A percentile compares a stretch with the other conserved stretches of the same genome.
These are phyloP conservation scores for Tephrocybe rancida DNA, from an alignment of 768 basidiomycete species.

Conservation along the genomic window DNA sequence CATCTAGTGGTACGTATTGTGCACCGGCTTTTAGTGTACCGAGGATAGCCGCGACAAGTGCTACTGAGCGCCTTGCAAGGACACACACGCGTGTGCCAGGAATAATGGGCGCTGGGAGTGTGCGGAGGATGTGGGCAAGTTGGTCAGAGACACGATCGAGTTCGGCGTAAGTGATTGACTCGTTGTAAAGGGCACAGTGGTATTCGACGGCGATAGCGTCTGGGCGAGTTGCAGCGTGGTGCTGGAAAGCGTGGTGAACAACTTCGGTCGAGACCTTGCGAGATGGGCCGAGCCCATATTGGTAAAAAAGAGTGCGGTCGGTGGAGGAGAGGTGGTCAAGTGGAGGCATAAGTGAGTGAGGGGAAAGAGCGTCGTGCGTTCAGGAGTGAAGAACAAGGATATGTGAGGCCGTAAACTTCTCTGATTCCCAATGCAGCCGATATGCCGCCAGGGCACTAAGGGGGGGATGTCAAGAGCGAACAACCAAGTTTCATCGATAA, in stretches of 20 bases:
- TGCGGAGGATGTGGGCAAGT: slow-evolving; percentile 45
- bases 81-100: slow-evolving; percentile 56
- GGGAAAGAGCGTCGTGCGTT: slow-evolving; percentile 1
- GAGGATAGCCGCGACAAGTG: slow-evolving; percentile 54
- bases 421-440: slow-evolving; percentile 1
- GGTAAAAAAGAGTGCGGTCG: slow-evolving; percentile 46
- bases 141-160: slow-evolving; percentile 51
- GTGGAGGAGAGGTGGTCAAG: slow-evolving; percentile 25
- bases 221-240: slow-evolving; percentile 43
- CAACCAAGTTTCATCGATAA: background rate
- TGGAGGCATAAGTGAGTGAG: slow-evolving; percentile 2
- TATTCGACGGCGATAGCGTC: slow-evolving; percentile 52
- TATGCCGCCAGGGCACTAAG: slow-evolving; percentile 9
- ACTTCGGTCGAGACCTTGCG: slow-evolving; percentile 42
- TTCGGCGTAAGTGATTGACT: slow-evolving; percentile 48
- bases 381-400: slow-evolving; percentile 3
- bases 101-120: slow-evolving; percentile 35
- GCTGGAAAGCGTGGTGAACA: slow-evolving; percentile 59
- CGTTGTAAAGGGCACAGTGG: slow-evolving; percentile 31
- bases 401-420: slow-evolving; percentile 7
- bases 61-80: slow-evolving; percentile 54
- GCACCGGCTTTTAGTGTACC: slow-evolving; percentile 59
- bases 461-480: background rate
- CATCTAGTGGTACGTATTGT: slow-evolving; percentile 62
- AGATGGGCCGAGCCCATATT: slow-evolving; percentile 45